phyloP scores from a whole-genome alignment of 2,329 filamentous ascomycete genomes.

The Fusarium papillatum region DNA sequence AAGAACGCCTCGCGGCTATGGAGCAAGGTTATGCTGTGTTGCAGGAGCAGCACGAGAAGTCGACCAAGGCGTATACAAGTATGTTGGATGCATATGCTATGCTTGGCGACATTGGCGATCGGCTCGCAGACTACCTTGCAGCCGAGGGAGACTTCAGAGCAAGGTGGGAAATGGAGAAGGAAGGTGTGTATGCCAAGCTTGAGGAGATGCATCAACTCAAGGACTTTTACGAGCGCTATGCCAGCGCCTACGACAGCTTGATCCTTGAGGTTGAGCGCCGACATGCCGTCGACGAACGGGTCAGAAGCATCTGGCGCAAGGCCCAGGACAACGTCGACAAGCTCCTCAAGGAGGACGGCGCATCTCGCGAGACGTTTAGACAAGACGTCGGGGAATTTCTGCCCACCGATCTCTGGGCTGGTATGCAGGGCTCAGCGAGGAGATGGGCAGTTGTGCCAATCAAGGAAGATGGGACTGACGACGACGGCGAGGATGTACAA shows the following conservation, averaged over 20 bases:
- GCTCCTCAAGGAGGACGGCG: constrained; percentile 79
- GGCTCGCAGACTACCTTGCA: constrained; percentile 74
- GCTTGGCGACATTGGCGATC: constrained; percentile 76
- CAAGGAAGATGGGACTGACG: constrained; percentile 32
- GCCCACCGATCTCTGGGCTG: constrained; percentile 89
- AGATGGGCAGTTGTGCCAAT: constrained; percentile 63
- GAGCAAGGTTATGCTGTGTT: constrained; percentile 77
- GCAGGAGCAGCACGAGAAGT: constrained; percentile 70
- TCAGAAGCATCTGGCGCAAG: constrained; percentile 81
- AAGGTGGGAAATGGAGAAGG: constrained; percentile 82
- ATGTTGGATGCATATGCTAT: constrained; percentile 74
- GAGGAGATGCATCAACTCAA: constrained; percentile 82
- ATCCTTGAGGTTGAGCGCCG: constrained; percentile 87
- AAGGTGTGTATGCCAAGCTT: constrained; percentile 76
- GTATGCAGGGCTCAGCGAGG: constrained; percentile 72
- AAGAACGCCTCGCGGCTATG: constrained; percentile 82
- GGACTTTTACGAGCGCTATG: constrained; percentile 90
- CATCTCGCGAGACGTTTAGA: constrained; percentile 82
- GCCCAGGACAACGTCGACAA: constrained; percentile 83
- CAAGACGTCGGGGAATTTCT: constrained; percentile 88
- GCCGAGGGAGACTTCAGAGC: constrained; percentile 74
- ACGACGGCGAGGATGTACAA: constrained; percentile 8
- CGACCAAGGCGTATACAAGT: constrained; percentile 63
- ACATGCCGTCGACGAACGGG: constrained; percentile 78
- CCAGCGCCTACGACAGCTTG: constrained; percentile 85